These are phyloP conservation scores for Apophysomyces sp. DNA, from an alignment of 371 early-diverging fungal species.

Conservation along the genomic window DNA sequence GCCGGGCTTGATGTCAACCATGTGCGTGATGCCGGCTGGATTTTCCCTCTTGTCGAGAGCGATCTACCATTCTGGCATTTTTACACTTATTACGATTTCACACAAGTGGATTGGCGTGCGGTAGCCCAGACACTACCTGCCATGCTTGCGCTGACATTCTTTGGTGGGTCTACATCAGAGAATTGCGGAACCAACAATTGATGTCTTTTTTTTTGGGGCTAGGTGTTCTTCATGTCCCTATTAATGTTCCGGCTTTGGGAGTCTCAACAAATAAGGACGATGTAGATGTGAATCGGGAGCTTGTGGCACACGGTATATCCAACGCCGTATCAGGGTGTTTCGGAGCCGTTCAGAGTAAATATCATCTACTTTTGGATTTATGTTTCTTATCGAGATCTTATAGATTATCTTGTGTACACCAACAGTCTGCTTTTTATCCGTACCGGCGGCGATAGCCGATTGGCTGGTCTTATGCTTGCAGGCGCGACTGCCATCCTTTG, in stretches of 20 bases:
- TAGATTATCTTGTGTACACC: conserved; percentile 85
- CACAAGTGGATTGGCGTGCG: conserved; percentile 75
- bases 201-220: not conserved
- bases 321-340: conserved; percentile 80
- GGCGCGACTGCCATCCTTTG: conserved; percentile 77
- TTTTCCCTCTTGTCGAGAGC: conserved; percentile 77
- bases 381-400: not conserved
- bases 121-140: conserved; percentile 81
- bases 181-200: not conserved
- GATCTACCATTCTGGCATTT: conserved; percentile 84
- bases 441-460: conserved; percentile 84
- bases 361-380: not conserved
- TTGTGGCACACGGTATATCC: conserved; percentile 92
- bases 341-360: conserved; percentile 79
- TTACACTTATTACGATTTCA: conserved; percentile 78
- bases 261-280: conserved; percentile 85
- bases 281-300: conserved; percentile 89
- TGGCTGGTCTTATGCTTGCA: conserved; percentile 86
- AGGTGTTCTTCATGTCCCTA: conserved; percentile 92
- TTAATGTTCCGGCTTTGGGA: conserved; percentile 90
- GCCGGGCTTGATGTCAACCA: conserved; percentile 61
- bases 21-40: conserved; percentile 81
- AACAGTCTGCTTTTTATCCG: conserved; percentile 91
- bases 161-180: conserved; percentile 52
- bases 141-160: conserved; percentile 91